Evolutionary conservation across 768 basidiomycete genomes (phyloP), one percentile per base, ranked within the genome.

Genomic region (Udeniomyces megalosporus): DNA sequence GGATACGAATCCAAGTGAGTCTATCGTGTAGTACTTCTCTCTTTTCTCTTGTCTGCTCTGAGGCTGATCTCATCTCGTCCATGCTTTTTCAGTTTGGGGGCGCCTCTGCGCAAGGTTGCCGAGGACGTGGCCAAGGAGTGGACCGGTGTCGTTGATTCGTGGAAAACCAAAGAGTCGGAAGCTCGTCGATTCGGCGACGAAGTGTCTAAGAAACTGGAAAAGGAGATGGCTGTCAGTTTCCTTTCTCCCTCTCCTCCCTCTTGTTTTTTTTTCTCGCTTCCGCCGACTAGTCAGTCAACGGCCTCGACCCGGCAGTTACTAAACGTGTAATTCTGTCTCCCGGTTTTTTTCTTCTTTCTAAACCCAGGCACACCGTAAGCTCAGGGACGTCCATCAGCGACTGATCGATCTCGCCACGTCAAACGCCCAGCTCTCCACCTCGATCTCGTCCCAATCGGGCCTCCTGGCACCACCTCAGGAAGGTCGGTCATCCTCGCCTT

Each of bases 111-210:
- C 10, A 63, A 63, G 42, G 62, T 63, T 2, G 62, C 62, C 2
- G 62, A 63, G 44, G 62, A 63, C 34, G 62, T 63, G 1, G 56
- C 32, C n/a, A 63, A 58, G 57, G 62, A 63, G 35, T 63, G 57
- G 55, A 22, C 34, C 34, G 54, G 54, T 10, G 35, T 44, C 48
- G 49, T 63, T 4, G 62, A 63, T 44, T 22, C 38, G 28, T 58
- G 55, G 55, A 63, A 63, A 50, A 46, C 22, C 17, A 63, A 52
- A 51, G 62, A 63, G 51, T 45, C 32, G 20, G 56, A 58, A 26
- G 62, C 62, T 26, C 32, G 55, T 28, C 35, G 14, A 24, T 63
- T 63, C 22, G 62, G 54, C 7, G 49, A 57, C 42, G 62, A 63
- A 49, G 42, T 63, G n/a, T 51, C 55, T 20, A 29, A 17, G 5